A percentile compares a stretch with the other conserved stretches of the same genome.
Evolutionary conservation across 768 basidiomycete species (phyloP).

Genomic region (Sistotremastrum niveocremeum): DNA sequence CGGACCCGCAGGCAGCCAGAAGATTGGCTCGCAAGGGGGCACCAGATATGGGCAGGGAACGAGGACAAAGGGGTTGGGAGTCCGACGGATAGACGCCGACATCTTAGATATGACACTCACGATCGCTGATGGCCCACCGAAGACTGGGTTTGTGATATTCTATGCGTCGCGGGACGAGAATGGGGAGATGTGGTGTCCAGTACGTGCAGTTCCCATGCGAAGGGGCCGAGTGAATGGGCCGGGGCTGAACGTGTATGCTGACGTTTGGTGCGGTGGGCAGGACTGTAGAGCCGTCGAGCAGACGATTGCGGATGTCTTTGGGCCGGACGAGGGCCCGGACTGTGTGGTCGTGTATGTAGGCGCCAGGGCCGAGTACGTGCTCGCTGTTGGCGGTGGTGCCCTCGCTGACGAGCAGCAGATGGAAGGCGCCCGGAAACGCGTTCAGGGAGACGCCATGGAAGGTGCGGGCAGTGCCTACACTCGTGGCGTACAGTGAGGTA

Average conservation of each 20-base stretch:
- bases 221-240: neutral
- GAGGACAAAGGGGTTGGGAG: no score
- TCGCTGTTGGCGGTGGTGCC: neutral
- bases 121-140: slow-evolving; percentile 24
- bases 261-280: slow-evolving; percentile 19
- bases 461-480: slow-evolving; percentile 47
- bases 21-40: no score
- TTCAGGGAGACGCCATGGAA: slow-evolving; percentile 55
- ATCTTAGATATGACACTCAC: slow-evolving; percentile 8
- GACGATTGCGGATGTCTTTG: slow-evolving; percentile 38
- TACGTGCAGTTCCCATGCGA: slow-evolving; percentile 18
- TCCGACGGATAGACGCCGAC: no score
- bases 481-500: slow-evolving; percentile 21
- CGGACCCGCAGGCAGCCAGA: no score
- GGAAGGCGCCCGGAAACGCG: slow-evolving; percentile 45
- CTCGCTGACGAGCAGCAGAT: slow-evolving; percentile 29
- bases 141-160: slow-evolving; percentile 46
- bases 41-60: no score
- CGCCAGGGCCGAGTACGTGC: slow-evolving; percentile 42
- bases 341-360: slow-evolving; percentile 61
- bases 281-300: slow-evolving; percentile 55
- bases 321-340: slow-evolving; percentile 27
- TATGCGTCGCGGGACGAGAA: slow-evolving; percentile 49
- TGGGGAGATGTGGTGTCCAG: slow-evolving; percentile 60
- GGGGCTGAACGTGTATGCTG: no score